These are phyloP conservation scores for Rhodofomes roseus DNA, from an alignment of 1,284 basidiomycete genomes.

Conservation along the genomic window DNA sequence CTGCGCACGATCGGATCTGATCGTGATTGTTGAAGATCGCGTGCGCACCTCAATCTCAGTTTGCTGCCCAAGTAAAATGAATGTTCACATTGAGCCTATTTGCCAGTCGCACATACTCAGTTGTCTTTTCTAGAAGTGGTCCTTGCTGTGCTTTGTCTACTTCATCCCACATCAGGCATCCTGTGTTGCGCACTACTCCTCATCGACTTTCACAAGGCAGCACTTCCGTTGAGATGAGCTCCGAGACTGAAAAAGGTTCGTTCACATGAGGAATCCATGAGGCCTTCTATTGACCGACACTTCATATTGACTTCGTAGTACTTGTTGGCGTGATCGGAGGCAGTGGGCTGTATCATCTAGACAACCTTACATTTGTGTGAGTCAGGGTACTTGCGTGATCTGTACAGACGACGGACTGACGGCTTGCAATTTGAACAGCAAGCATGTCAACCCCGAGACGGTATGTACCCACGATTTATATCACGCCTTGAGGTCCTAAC, in stretches of 20 bases:
- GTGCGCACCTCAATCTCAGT: neutral
- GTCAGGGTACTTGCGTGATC: constrained; percentile 23
- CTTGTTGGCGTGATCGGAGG: constrained; percentile 84
- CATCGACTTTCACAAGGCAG: neutral
- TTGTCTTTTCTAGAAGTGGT: neutral
- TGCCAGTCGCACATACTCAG: neutral
- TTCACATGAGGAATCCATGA: too few species aligned
- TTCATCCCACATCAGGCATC: neutral
- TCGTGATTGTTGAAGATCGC: neutral
- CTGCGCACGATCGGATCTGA: neutral
- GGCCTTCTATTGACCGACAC: too few species aligned
- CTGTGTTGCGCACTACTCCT: neutral
- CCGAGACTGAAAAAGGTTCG: neutral
- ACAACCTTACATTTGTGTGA: constrained; percentile 82
- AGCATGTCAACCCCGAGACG: constrained; percentile 68
- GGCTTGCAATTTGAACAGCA: constrained; percentile 36
- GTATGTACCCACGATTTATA: constrained; percentile 34
- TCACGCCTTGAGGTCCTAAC: constrained; percentile 1
- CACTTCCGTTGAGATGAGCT: neutral
- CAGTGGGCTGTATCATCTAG: constrained; percentile 84
- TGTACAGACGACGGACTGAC: neutral
- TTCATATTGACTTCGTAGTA: constrained; percentile 50
- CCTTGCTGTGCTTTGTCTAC: neutral
- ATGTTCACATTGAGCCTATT: neutral
- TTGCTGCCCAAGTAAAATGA: neutral